A percentile compares a stretch with the other conserved stretches of the same genome.
phyloP scores from a whole-genome alignment of 257 asterid species.

The Penstemon newberryi region DNA sequence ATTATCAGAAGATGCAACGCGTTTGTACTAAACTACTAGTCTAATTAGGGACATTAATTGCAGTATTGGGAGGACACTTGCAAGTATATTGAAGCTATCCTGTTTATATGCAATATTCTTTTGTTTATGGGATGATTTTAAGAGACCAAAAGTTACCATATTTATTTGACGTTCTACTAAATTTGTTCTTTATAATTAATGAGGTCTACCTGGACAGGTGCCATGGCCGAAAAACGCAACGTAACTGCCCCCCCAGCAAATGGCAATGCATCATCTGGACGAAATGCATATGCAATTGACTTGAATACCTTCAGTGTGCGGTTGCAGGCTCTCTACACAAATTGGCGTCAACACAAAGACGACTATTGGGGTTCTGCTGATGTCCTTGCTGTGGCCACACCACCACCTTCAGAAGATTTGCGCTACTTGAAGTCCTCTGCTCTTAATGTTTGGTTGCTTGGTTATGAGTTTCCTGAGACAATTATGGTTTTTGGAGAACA shows the following conservation, averaged over 20 bases:
- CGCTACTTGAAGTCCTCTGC: slow-evolving; percentile 71
- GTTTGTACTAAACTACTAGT: neutral
- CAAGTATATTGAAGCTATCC: neutral
- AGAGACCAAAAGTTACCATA: neutral
- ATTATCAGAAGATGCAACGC: neutral
- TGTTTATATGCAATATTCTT: neutral
- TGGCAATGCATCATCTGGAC: slow-evolving; percentile 33
- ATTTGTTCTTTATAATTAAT: neutral
- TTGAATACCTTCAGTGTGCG: slow-evolving; percentile 48
- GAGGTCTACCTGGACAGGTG: slow-evolving; percentile 25
- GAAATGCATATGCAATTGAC: slow-evolving; percentile 45
- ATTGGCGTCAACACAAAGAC: slow-evolving; percentile 51
- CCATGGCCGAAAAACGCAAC: slow-evolving; percentile 51
- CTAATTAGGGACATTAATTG: neutral
- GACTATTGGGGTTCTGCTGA: slow-evolving; percentile 61
- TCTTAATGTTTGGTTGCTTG: slow-evolving; percentile 65
- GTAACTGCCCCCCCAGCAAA: slow-evolving; percentile 38
- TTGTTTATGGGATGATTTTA: neutral
- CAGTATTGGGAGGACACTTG: neutral
- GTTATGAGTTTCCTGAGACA: slow-evolving; percentile 75
- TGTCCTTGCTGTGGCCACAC: slow-evolving; percentile 56
- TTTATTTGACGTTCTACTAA: neutral
- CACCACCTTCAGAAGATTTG: slow-evolving; percentile 65
- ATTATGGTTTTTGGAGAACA: slow-evolving; percentile 60
- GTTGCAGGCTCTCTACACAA: slow-evolving; percentile 49